phyloP scores from a whole-genome alignment of 1,284 basidiomycete species.

The Ustilago shanxiensis region DNA sequence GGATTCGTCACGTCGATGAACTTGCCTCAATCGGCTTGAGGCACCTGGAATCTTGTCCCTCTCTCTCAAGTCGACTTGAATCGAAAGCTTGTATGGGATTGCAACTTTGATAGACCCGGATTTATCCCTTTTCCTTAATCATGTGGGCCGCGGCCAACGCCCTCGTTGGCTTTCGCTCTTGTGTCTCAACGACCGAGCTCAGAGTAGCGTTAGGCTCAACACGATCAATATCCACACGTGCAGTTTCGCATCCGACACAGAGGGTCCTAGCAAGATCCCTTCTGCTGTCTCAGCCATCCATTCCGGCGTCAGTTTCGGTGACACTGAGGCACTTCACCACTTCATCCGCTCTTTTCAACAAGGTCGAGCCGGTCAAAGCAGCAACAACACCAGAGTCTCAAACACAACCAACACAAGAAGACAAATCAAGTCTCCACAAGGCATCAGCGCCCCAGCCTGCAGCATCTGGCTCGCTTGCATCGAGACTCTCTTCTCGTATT shows the following conservation, averaged over 20 bases:
- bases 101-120: neutral
- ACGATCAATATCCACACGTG: constrained; percentile 17
- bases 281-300: neutral
- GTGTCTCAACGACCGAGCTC: constrained; percentile 17
- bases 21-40: constrained; percentile 1
- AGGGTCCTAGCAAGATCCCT: neutral
- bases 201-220: constrained; percentile 15
- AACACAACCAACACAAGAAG: constrained; percentile 6
- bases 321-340: constrained; percentile 16
- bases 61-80: neutral
- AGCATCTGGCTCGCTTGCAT: constrained; percentile 17
- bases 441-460: neutral
- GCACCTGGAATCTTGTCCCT: neutral
- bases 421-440: neutral
- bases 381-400: neutral
- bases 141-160: constrained; percentile 41
- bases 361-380: constrained; percentile 14
- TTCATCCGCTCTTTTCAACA: constrained; percentile 9
- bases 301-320: neutral
- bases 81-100: constrained; percentile 12
- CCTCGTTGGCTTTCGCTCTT: constrained; percentile 37
- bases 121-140: constrained; percentile 8
- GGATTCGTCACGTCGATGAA: constrained; percentile 9
- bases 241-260: constrained; percentile 7
- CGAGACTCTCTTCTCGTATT: constrained; percentile 26